phyloP scores from a whole-genome alignment of 768 basidiomycete genomes.

The Kwoniella pini region DNA sequence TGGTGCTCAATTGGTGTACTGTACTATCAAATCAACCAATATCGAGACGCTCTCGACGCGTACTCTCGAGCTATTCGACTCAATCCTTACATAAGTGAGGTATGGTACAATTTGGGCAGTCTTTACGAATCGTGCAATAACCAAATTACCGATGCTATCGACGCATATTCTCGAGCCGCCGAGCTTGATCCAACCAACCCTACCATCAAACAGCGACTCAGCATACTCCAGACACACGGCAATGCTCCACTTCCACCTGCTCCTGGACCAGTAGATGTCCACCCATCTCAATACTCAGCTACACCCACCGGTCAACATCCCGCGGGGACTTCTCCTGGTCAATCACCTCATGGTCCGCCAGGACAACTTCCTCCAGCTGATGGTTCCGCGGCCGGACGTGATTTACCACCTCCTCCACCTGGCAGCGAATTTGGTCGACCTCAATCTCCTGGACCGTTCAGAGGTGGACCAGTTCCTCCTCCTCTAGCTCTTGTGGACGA shows the following conservation, averaged over 20 bases:
- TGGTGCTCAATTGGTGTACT: constrained; percentile 99
- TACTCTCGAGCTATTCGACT: constrained; percentile 98
- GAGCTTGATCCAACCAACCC: constrained; percentile 87
- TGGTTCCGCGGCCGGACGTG: constrained; percentile 32
- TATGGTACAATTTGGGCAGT: constrained; percentile 96
- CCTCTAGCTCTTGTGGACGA: constrained; percentile 48
- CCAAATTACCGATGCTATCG: constrained; percentile 97
- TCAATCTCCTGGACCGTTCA: constrained; percentile 48
- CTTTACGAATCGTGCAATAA: constrained; percentile 99
- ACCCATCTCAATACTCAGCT: constrained; percentile 78
- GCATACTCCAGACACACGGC: constrained; percentile 77
- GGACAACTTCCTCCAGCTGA: constrained; percentile 23
- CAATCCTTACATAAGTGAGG: constrained; percentile 92
- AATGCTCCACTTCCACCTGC: constrained; percentile 74
- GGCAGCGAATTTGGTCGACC: constrained; percentile 29
- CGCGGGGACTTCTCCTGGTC: constrained; percentile 13
- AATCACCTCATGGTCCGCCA: constrained; percentile 38
- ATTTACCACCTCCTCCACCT: constrained; percentile 49
- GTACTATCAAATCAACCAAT: constrained; percentile 99
- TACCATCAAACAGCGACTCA: constrained; percentile 77
- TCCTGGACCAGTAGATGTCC: constrained; percentile 91
- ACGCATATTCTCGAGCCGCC: constrained; percentile 91
- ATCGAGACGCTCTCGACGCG: constrained; percentile 96
- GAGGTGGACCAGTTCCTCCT: constrained; percentile 50
- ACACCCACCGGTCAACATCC: constrained; percentile 28